Evolutionary conservation across 202 grass and related monocot species (phyloP).

Genomic region (Zizania palustris): DNA sequence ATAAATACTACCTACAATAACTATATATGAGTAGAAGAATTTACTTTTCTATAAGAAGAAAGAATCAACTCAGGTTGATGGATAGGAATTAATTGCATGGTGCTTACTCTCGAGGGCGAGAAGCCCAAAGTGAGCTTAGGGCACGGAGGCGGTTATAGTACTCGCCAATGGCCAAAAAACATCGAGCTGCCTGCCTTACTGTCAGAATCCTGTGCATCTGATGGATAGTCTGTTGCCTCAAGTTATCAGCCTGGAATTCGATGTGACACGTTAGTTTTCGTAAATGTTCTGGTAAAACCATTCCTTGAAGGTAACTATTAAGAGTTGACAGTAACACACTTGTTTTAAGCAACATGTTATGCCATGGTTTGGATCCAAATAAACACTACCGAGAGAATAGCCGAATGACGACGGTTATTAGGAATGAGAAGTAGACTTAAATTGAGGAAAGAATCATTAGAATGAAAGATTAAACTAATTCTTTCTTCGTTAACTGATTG

Average conservation of each 20-base stretch:
- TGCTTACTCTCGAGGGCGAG: constrained; percentile 76
- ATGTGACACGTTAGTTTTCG: constrained; percentile 26
- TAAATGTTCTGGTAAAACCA: constrained; percentile 5
- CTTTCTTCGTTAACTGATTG: too few species aligned
- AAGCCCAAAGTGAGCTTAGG: constrained; percentile 84
- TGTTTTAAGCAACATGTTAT: constrained; percentile 6
- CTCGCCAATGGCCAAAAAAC: constrained; percentile 80
- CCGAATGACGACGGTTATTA: too few species aligned
- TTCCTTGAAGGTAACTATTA: constrained; percentile 20
- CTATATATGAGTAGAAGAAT: constrained; percentile 18
- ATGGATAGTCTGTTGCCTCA: constrained; percentile 91
- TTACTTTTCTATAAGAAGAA: neutral
- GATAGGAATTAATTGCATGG: constrained; percentile 5
- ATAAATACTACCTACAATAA: neutral
- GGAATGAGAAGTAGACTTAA: too few species aligned
- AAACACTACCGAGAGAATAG: too few species aligned
- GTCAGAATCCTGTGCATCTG: constrained; percentile 84
- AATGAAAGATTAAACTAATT: too few species aligned
- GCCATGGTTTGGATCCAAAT: too few species aligned
- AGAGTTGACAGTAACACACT: neutral
- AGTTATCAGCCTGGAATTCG: constrained; percentile 77
- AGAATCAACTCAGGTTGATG: constrained; percentile 16
- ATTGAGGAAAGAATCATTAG: too few species aligned
- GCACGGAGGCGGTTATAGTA: constrained; percentile 75
- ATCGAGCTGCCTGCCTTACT: constrained; percentile 76